These are phyloP conservation scores for Penicillium subrubescens DNA, from an alignment of 495 filamentous ascomycete genomes.

Conservation along the genomic window DNA sequence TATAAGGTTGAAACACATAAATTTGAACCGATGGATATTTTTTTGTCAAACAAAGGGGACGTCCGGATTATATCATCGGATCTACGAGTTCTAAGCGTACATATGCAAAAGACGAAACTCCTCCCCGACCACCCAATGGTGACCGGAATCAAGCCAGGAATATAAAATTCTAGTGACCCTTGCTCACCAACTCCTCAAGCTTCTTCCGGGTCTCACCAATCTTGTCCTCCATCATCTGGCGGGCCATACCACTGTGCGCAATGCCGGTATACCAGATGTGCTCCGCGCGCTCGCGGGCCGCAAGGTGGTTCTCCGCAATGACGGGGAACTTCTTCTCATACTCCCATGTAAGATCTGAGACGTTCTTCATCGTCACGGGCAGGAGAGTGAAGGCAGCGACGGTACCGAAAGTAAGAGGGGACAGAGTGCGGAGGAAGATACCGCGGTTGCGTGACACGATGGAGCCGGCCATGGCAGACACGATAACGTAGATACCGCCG, in stretches of 20 bases:
- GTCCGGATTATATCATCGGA: constrained; percentile 36
- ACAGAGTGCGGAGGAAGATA: constrained; percentile 69
- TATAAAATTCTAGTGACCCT: constrained; percentile 61
- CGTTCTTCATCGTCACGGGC: constrained; percentile 81
- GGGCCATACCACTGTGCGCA: constrained; percentile 69
- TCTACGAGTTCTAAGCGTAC: constrained; percentile 38
- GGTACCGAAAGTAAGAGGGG: constrained; percentile 72
- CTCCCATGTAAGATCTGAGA: constrained; percentile 78
- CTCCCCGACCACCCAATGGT: constrained; percentile 13
- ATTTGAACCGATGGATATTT: background rate
- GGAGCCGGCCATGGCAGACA: constrained; percentile 87
- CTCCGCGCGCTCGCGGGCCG: constrained; percentile 63
- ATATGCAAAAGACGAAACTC: constrained; percentile 32
- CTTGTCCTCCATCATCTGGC: constrained; percentile 75
- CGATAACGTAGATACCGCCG: constrained; percentile 83
- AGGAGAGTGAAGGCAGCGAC: constrained; percentile 73
- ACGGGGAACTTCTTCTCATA: constrained; percentile 86
- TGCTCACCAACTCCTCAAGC: constrained; percentile 86
- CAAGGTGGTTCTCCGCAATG: constrained; percentile 75
- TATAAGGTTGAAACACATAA: background rate
- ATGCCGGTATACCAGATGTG: constrained; percentile 68
- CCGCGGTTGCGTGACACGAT: constrained; percentile 86
- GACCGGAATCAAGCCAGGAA: constrained; percentile 18
- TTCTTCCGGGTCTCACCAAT: constrained; percentile 70
- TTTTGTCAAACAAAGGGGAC: constrained; percentile 27